These are phyloP conservation scores for Rhodotorula diobovata DNA, from an alignment of 768 basidiomycete genomes.

Conservation along the genomic window DNA sequence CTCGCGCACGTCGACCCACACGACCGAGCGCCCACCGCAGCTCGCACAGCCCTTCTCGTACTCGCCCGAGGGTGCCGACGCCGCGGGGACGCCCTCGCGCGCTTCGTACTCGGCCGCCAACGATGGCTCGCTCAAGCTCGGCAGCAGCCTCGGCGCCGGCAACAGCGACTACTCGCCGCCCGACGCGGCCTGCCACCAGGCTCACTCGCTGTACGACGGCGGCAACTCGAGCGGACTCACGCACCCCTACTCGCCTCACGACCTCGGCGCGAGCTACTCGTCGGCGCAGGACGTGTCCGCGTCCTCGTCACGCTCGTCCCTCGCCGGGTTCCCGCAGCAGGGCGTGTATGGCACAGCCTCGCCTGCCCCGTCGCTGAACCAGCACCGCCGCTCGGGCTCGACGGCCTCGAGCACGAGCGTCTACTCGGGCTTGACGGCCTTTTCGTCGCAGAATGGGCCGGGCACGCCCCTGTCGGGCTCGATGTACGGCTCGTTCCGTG, in stretches of 20 bases:
- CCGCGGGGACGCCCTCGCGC: neutral
- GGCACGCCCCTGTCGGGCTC: conserved; percentile 34
- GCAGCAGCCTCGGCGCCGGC: neutral
- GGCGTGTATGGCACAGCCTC: conserved; percentile 7
- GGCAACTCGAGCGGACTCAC: neutral
- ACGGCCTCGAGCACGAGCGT: conserved; percentile 35
- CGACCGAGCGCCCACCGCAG: neutral
- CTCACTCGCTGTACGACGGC: neutral
- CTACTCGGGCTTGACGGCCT: conserved; percentile 35
- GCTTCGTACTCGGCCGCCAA: neutral
- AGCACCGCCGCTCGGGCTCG: conserved; percentile 38
- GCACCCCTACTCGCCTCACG: conserved; percentile 3
- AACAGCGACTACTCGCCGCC: conserved; percentile 17
- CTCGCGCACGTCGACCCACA: conserved; percentile 10
- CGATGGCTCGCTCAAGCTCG: neutral
- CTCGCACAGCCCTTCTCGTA: conserved; percentile 25
- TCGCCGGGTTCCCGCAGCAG: conserved; percentile 22
- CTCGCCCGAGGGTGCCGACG: conserved; percentile 12
- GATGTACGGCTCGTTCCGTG: conserved; percentile 34
- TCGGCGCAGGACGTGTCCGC: conserved; percentile 7
- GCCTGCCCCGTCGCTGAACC: conserved; percentile 11
- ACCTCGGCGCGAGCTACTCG: conserved; percentile 4
- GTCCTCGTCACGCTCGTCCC: conserved; percentile 18
- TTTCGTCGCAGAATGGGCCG: conserved; percentile 27
- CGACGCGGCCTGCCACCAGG: neutral